Base-by-base conservation (phyloP, 257 asterid species). In the Nicotiana noctiflora region DNA sequence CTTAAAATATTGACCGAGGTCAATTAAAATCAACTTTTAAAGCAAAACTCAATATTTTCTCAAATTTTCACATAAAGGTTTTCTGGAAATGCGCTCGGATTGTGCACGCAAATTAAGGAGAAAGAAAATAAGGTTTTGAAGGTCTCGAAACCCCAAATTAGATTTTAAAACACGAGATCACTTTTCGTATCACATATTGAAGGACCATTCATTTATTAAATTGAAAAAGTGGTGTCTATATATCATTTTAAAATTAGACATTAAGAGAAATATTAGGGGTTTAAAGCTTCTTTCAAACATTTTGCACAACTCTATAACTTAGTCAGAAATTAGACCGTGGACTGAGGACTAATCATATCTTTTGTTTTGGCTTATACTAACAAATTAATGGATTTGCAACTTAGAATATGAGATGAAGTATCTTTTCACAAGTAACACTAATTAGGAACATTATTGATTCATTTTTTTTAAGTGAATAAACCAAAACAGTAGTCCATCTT, bases 251-350 rank as follows among this genome's bases (percentile, higher is more conserved):
- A 29, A 55, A 68, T 60, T 46, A 27, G 23, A 21, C 0, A 31
- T 51, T 19, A 1, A 12, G 59, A 44, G 19, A 37, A 70, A 44
- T 70, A 70, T 46, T 72, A 72, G 60, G 40, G 46, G 14, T 72
- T 40, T 44, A 46, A 46, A 72, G 37, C 37, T 56, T 66, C 40
- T 32, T 59, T 78, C 80, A 78, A 79, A 46, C 80, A 77, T 83
- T 68, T 79, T 51, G 79, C 40, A 56, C 70, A 23, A 25, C 52
- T 21, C 27, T 57, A 67, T 6, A 82, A 78, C 79, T 82, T 82
- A 82, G 85, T 83, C 81, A 76, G 14, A 40, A 46, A 77, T 77
- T 77, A 77, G 72, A 44, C 60, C 78, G 40, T 72, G 78, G 60
- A 70, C 77, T 70, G 77, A 37, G 77, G 77, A 72, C 78, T 72